A percentile compares a stretch with the other conserved stretches of the same genome.
phyloP scores from a whole-genome alignment of 2,329 filamentous ascomycete genomes.

The Aphanoascus verrucosus region DNA sequence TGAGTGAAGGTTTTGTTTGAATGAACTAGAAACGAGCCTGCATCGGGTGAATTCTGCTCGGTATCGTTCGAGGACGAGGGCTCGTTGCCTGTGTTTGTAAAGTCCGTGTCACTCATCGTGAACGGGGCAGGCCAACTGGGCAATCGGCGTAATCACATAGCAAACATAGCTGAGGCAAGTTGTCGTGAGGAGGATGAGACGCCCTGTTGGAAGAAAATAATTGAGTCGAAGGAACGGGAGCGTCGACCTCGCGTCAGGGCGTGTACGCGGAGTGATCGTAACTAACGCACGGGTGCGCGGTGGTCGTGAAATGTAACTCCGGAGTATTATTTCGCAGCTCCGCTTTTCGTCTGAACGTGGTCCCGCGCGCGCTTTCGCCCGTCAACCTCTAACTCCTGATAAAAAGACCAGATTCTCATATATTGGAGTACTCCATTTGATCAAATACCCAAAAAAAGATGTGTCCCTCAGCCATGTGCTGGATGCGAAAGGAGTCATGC shows the following conservation, averaged over 20 bases:
- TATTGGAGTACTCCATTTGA: too few species aligned
- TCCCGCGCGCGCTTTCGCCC: neutral
- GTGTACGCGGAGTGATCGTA: constrained; percentile 9
- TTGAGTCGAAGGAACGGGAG: neutral
- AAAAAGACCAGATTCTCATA: neutral
- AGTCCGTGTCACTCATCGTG: constrained; percentile 8
- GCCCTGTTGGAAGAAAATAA: neutral
- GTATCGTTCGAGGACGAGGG: constrained; percentile 20
- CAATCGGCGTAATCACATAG: constrained; percentile 5
- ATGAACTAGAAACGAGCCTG: constrained; percentile 50
- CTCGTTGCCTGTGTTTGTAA: constrained; percentile 2
- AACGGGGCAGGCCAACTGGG: neutral
- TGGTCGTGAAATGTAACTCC: neutral
- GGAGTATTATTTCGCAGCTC: neutral
- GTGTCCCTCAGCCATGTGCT: neutral
- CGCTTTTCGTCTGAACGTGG: constrained; percentile 1
- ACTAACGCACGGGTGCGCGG: constrained; percentile 1
- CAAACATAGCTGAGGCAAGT: constrained; percentile 6
- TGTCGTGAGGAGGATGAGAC: neutral
- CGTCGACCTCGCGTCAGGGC: constrained; percentile 6
- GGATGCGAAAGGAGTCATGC: neutral
- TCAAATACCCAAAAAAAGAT: neutral
- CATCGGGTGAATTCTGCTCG: constrained; percentile 27
- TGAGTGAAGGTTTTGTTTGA: constrained; percentile 47
- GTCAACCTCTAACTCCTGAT: neutral